Evolutionary conservation across 2,329 filamentous ascomycete genomes (phyloP), one percentile per base, ranked within the genome.

Genomic region (Verticillium alfalfae): DNA sequence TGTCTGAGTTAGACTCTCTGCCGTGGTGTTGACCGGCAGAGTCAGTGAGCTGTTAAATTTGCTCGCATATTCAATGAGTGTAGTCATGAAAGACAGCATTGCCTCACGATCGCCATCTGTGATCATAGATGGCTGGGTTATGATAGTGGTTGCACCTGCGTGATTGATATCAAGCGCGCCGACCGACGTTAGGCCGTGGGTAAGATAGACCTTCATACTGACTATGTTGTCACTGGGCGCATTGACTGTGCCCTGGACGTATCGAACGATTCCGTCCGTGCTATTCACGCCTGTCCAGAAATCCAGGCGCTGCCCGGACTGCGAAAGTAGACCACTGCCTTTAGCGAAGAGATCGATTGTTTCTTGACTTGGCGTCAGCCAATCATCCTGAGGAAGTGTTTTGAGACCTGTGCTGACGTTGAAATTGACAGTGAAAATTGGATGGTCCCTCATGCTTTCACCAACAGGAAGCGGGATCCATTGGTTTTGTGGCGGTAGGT

Each of bases 131-230:
- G 45, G 77, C 63, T 78, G 74, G 45, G 81, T 82, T 16, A 71
- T 66, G 18, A 75, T 77, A 0, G 72, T 67, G 22, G 73, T 69
- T 34, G 75, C 36, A 18, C 34, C 37, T 22, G 56, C 37, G n/a
- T 9, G 34, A 36, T 57, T 57, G 39, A 81, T 76, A n/a, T 72
- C 70, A 16, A 83, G 72, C n/a, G 77, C 68, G 37, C 81, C 78
- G 59, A 77, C 73, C 49, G 82, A 83, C 8, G 77, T 78, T 4
- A 80, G 75, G 10, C 80, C 79, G 54, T 82, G 80, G 22, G 77
- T 82, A 15, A 84, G 75, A 71, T 83, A 84, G 4, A 82, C 73
- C 68, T 81, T 79, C 57, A 79, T 73, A 57, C 76, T 77, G 62
- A 84, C 70, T 22, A 76, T 71, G 49, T 78, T 76, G 41, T 74